Evolutionary conservation across 345 rosid genomes (phyloP).

Genomic region (Acer campestre): DNA sequence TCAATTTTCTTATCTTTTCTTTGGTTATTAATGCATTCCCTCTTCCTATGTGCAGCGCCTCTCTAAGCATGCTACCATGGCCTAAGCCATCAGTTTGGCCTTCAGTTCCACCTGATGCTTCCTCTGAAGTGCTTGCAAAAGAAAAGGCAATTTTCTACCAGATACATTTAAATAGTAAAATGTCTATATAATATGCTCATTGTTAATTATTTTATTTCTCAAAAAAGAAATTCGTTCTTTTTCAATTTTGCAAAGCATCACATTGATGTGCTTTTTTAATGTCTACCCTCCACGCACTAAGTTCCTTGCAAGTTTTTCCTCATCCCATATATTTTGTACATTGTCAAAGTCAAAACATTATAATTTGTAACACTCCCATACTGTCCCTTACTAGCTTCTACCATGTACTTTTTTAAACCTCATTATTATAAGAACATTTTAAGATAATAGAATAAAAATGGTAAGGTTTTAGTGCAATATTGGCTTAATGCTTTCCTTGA

Average conservation of each 20-base stretch:
- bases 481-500: not conserved
- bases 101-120: conserved; percentile 76
- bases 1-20: conserved; percentile 15
- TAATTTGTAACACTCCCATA: not conserved
- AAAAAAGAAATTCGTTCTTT: not conserved
- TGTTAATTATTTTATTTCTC: not conserved
- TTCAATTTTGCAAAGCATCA: not conserved
- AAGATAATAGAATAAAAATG: not conserved
- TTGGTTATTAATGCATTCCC: conserved; percentile 17
- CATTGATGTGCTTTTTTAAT: not conserved
- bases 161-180: not conserved
- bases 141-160: conserved; percentile 73
- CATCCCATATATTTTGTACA: not conserved
- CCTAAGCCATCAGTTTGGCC: conserved; percentile 98
- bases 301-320: not conserved
- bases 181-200: not conserved
- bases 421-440: not conserved
- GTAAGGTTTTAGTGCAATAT: not conserved
- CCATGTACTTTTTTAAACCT: not conserved
- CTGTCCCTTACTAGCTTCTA: not conserved
- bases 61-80: conserved; percentile 98
- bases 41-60: conserved; percentile 71
- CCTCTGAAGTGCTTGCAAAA: conserved; percentile 83
- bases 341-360: not conserved
- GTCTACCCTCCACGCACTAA: not conserved